A percentile compares a stretch with the other conserved stretches of the same genome.
Evolutionary conservation across 495 filamentous ascomycete species (phyloP).

Genomic region (Penicillium desertorum): DNA sequence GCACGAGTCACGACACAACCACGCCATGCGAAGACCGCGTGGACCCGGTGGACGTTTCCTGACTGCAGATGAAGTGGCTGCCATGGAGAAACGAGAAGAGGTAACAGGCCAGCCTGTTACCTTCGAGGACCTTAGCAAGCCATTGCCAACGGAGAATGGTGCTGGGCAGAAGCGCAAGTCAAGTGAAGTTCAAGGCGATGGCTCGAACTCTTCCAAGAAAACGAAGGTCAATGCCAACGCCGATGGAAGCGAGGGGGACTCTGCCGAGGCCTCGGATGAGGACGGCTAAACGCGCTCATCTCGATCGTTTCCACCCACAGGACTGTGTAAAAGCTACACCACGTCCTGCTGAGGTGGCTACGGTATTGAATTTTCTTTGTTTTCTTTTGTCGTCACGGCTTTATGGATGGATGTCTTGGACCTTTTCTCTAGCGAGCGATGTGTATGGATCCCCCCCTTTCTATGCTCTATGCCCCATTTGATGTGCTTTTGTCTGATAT

Average conservation of each 20-base stretch:
- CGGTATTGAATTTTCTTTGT: constrained; percentile 13
- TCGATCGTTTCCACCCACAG: not conserved
- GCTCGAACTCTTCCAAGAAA: constrained; percentile 45
- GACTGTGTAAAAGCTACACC: not conserved
- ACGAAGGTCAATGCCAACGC: constrained; percentile 47
- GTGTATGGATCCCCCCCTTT: constrained; percentile 31
- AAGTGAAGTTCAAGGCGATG: constrained; percentile 46
- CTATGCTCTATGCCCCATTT: constrained; percentile 14
- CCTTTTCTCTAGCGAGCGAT: constrained; percentile 45
- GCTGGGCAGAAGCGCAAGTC: constrained; percentile 53
- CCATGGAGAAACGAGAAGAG: constrained; percentile 65
- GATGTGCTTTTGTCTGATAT: constrained; percentile 14
- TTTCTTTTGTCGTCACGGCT: constrained; percentile 33
- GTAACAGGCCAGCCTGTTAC: constrained; percentile 30
- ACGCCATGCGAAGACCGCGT: constrained; percentile 94
- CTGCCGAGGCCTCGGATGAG: constrained; percentile 49
- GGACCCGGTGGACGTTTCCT: constrained; percentile 96
- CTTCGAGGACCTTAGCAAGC: constrained; percentile 35
- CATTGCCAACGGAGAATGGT: constrained; percentile 27
- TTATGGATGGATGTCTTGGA: constrained; percentile 40
- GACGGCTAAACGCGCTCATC: constrained; percentile 37
- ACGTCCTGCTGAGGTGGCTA: constrained; percentile 2
- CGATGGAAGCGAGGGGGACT: constrained; percentile 52
- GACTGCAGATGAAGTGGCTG: constrained; percentile 95
- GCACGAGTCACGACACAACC: constrained; percentile 98